These are phyloP conservation scores for Botrytis pseudocinerea DNA, from an alignment of 2,329 filamentous ascomycete genomes.

Conservation along the genomic window DNA sequence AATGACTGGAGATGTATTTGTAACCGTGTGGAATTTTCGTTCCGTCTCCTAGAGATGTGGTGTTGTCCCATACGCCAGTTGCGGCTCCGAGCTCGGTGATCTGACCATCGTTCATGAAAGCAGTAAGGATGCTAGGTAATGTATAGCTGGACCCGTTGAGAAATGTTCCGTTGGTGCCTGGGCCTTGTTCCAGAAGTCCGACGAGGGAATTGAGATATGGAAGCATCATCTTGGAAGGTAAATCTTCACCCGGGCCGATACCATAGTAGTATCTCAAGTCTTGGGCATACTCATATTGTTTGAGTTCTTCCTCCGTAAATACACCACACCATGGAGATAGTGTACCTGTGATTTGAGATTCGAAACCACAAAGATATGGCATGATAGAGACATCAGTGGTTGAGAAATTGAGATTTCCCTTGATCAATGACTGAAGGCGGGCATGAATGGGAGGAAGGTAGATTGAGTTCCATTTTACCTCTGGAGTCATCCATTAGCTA, in stretches of 20 bases:
- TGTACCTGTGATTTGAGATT: slow-evolving; percentile 64
- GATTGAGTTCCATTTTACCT: slow-evolving; percentile 9
- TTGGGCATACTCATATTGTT: slow-evolving; percentile 66
- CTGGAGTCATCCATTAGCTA: neutral
- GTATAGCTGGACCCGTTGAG: slow-evolving; percentile 49
- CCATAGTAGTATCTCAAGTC: slow-evolving; percentile 70
- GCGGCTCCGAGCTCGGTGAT: slow-evolving; percentile 60
- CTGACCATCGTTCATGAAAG: slow-evolving; percentile 67
- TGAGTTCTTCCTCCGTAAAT: slow-evolving; percentile 61
- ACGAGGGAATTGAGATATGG: slow-evolving; percentile 59
- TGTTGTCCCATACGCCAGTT: slow-evolving; percentile 59
- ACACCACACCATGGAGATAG: slow-evolving; percentile 63
- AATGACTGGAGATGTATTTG: slow-evolving; percentile 56
- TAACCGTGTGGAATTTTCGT: slow-evolving; percentile 50
- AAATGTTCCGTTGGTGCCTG: slow-evolving; percentile 50
- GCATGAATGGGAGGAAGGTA: slow-evolving; percentile 17
- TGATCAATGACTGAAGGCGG: slow-evolving; percentile 3
- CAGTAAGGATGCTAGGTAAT: slow-evolving; percentile 58
- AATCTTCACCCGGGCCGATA: slow-evolving; percentile 55
- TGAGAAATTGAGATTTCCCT: slow-evolving; percentile 55
- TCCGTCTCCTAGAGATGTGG: slow-evolving; percentile 35
- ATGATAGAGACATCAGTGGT: slow-evolving; percentile 57
- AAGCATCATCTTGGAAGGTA: slow-evolving; percentile 60
- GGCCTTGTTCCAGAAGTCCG: slow-evolving; percentile 53
- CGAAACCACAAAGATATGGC: slow-evolving; percentile 70